Evolutionary conservation across 2,329 filamentous ascomycete species (phyloP).

Genomic region (Emergomyces orientalis): DNA sequence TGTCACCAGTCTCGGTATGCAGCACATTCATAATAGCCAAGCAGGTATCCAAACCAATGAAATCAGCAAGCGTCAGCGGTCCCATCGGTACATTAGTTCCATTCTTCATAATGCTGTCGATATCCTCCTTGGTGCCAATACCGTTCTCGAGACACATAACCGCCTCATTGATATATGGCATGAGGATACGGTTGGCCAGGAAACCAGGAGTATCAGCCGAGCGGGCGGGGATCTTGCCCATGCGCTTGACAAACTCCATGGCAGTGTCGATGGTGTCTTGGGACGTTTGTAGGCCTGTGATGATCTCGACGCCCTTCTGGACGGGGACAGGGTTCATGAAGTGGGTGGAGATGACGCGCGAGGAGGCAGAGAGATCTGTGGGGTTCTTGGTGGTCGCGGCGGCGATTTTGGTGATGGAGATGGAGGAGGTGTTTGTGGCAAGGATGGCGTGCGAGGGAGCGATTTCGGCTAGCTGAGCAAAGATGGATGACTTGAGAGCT

Average conservation of each 20-base stretch:
- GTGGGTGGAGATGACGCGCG: conserved; percentile 87
- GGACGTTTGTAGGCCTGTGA: conserved; percentile 86
- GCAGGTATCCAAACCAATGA: conserved; percentile 94
- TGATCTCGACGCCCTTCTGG: conserved; percentile 97
- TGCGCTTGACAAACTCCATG: conserved; percentile 73
- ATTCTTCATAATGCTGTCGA: conserved; percentile 98
- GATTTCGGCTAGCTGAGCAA: conserved; percentile 69
- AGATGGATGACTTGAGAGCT: conserved; percentile 78
- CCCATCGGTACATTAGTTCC: conserved; percentile 99
- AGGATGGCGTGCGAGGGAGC: conserved; percentile 79
- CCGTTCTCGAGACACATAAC: conserved; percentile 92
- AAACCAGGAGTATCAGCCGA: conserved; percentile 90
- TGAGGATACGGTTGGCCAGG: conserved; percentile 89
- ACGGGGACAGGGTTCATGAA: conserved; percentile 99
- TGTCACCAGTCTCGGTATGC: conserved; percentile 83
- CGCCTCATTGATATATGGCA: conserved; percentile 99
- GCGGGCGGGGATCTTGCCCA: conserved; percentile 85
- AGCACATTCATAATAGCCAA: conserved; percentile 95
- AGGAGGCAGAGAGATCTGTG: conserved; percentile 68
- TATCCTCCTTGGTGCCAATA: conserved; percentile 78
- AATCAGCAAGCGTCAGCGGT: conserved; percentile 84
- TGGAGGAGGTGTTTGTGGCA: conserved; percentile 97
- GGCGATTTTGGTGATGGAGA: conserved; percentile 92
- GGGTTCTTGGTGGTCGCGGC: conserved; percentile 72
- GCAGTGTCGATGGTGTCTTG: conserved; percentile 71